phyloP scores from a whole-genome alignment of 495 filamentous ascomycete species.

The Viridothelium virens region DNA sequence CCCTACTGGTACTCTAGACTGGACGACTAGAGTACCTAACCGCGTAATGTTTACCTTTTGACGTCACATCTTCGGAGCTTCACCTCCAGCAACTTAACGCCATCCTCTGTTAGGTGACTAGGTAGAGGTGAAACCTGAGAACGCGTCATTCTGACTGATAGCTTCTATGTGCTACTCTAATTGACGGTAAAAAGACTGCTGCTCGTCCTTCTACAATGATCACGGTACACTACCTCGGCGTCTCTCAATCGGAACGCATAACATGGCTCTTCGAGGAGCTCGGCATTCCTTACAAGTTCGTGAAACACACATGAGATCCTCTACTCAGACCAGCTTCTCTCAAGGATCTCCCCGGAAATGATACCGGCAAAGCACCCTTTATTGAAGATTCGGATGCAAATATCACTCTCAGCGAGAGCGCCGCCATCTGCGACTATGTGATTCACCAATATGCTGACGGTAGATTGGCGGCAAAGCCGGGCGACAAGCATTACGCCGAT shows the following conservation, averaged over 20 bases:
- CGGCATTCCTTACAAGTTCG: slow-evolving; percentile 34
- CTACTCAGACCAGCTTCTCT: slow-evolving; percentile 26
- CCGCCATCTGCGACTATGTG: slow-evolving; percentile 10
- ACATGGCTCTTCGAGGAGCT: slow-evolving; percentile 39
- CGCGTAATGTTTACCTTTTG: too few relatives aligned
- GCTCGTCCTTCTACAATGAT: background rate
- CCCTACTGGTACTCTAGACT: too few relatives aligned
- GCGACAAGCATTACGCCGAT: slow-evolving; percentile 8
- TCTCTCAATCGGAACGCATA: slow-evolving; percentile 34
- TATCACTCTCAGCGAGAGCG: slow-evolving; percentile 12
- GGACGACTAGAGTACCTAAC: too few relatives aligned
- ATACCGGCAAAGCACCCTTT: slow-evolving; percentile 14
- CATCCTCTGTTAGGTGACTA: too few relatives aligned
- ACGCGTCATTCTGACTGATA: too few relatives aligned
- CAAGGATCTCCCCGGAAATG: slow-evolving; percentile 24
- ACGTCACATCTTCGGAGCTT: too few relatives aligned
- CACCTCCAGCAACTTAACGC: too few relatives aligned
- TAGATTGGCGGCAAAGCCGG: background rate
- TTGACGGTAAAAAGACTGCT: background rate
- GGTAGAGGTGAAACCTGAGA: too few relatives aligned
- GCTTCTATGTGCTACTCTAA: too few relatives aligned
- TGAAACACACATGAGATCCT: slow-evolving; percentile 28
- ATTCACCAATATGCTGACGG: slow-evolving; percentile 8
- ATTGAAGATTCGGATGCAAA: slow-evolving; percentile 11
- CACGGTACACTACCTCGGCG: slow-evolving; percentile 20